Evolutionary conservation across 148 eudicot genomes (phyloP), one percentile per base, ranked within the genome.

Genomic region (Fagopyrum homotropicum): DNA sequence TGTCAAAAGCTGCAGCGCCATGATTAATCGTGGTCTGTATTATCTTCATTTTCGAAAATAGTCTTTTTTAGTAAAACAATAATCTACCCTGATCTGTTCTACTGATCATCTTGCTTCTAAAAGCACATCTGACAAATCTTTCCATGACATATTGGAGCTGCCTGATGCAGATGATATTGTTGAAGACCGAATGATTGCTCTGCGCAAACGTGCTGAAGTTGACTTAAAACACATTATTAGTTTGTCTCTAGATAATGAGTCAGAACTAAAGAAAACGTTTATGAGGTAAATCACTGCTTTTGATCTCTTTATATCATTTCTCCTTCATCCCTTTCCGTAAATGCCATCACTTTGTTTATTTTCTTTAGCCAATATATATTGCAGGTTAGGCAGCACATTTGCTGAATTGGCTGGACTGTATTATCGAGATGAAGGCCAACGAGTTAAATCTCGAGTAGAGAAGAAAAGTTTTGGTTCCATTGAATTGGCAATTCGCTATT

Each of bases 121-220:
- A 63, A 63, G 44, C 44, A 63, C 69, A 6, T 26, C 3, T 63
- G 4, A 11, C 40, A 60, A 19, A 17, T 60, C 44, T 9, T 12
- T 59, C 12, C 16, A 22, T 46, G 45, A 49, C 69, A 56, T 79
- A 40, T 35, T 66, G 30, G 77, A 75, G 45, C 72, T 59, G 45
- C 72, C 47, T 83, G 77, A 51, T 82, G 80, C 87, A 95, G 99
- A 86, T 88, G 89, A 83, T 7, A 75, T 84, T 70, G 90, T 82
- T 80, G 98, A 95, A 83, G 99, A 95, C 77, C 92, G 93, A 70
- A 87, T 89, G 88, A 79, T 82, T 81, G 90, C 99, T 75, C 72
- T 95, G 75, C 90, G 97, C 60, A 92, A 95, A 81, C 97, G 98
- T 78, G 99, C 93, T 66, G 99, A 95, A 84, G 83, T 95, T 44